phyloP scores from a whole-genome alignment of 108 stramenopile species.

The Pseudonitzschia pungens region DNA sequence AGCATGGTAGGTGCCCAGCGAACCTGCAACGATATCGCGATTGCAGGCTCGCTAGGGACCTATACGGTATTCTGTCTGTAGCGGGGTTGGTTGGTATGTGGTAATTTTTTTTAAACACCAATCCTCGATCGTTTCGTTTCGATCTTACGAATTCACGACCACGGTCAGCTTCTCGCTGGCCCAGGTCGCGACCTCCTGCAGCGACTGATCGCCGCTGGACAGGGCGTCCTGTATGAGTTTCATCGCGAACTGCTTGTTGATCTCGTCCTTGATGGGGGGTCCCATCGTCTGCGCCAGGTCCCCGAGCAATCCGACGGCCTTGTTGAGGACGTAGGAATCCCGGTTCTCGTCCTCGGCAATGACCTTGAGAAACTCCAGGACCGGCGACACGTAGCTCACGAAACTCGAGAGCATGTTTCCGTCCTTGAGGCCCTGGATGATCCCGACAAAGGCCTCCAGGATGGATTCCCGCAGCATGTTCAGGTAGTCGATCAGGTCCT shows the following conservation, averaged over 20 bases:
- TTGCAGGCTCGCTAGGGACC: conserved; percentile 18
- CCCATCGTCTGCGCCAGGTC: conserved; percentile 74
- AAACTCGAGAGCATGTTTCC: conserved; percentile 64
- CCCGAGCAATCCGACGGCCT: conserved; percentile 81
- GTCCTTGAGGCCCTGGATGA: conserved; percentile 88
- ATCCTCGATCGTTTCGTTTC: background rate
- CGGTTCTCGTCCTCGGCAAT: conserved; percentile 62
- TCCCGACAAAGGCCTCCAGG: conserved; percentile 96
- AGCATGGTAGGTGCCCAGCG: conserved; percentile 14
- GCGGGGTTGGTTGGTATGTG: too few species aligned
- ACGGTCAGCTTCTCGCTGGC: conserved; percentile 38
- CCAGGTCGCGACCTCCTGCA: conserved; percentile 62
- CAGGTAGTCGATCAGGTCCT: conserved; percentile 94
- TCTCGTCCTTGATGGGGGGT: conserved; percentile 52
- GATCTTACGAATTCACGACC: background rate
- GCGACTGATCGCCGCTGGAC: conserved; percentile 49
- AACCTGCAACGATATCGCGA: background rate
- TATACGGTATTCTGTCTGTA: too few species aligned
- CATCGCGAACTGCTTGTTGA: conserved; percentile 61
- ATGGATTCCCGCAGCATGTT: conserved; percentile 88
- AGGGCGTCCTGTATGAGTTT: conserved; percentile 63
- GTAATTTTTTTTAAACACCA: too few species aligned
- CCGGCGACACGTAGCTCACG: conserved; percentile 53
- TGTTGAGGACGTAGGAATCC: conserved; percentile 76
- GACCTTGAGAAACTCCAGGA: conserved; percentile 66